phyloP scores from a whole-genome alignment of 108 stramenopile species.

The Fragilaria crotonensis region DNA sequence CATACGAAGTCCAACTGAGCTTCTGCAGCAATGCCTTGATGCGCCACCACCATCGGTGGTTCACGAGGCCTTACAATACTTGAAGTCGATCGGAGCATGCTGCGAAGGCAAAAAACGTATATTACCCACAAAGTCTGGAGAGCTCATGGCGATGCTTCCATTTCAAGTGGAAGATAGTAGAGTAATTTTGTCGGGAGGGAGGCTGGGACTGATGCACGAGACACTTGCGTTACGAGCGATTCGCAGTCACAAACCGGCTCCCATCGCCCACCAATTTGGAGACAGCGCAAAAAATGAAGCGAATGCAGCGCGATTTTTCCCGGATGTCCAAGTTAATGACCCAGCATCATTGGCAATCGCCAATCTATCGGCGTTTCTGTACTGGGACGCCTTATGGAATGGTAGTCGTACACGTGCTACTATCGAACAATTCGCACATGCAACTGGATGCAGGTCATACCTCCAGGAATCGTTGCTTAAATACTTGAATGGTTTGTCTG shows the following conservation, averaged over 20 bases:
- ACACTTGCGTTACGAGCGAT: constrained; percentile 27
- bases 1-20: too few species aligned
- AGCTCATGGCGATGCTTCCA: too few species aligned
- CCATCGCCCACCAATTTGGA: constrained; percentile 34
- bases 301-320: constrained; percentile 21
- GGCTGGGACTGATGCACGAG: constrained; percentile 34
- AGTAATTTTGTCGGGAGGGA: too few species aligned
- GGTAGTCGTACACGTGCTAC: constrained; percentile 8
- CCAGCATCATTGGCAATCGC: constrained; percentile 25
- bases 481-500: constrained; percentile 3
- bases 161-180: too few species aligned
- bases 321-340: constrained; percentile 17
- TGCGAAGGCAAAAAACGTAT: too few species aligned
- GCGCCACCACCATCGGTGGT: too few species aligned
- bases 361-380: constrained; percentile 38
- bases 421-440: too few species aligned
- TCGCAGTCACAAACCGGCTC: constrained; percentile 20
- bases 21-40: too few species aligned
- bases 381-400: constrained; percentile 34
- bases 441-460: too few species aligned
- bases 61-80: too few species aligned
- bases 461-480: constrained; percentile 2
- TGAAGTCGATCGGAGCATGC: too few species aligned
- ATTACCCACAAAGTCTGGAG: too few species aligned
- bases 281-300: constrained; percentile 11